Percentiles rank a stretch among this genome's conserved stretches.
phyloP scores from a whole-genome alignment of 768 basidiomycete genomes.

The Phlebiopsis gigantea region DNA sequence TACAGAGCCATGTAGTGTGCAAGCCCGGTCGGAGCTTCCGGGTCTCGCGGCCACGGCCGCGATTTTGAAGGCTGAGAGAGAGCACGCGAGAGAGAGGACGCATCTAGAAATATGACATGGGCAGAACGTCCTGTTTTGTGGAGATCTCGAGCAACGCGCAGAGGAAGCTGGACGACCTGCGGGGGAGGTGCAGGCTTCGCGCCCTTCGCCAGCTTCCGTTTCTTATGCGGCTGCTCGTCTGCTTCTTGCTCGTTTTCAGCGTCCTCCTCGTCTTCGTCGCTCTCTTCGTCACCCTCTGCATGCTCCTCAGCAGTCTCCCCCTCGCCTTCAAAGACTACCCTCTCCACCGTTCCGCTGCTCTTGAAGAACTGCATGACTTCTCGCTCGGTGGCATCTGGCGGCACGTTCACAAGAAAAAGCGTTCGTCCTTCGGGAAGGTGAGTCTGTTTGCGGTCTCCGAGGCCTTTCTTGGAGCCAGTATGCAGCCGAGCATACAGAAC shows the following conservation, averaged over 20 bases:
- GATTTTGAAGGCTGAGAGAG: constrained; percentile 49
- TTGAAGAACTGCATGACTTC: constrained; percentile 79
- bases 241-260: constrained; percentile 28
- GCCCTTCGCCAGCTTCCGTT: constrained; percentile 24
- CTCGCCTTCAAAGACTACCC: constrained; percentile 58
- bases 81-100: constrained; percentile 60
- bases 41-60: constrained; percentile 56
- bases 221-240: constrained; percentile 25
- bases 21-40: constrained; percentile 61
- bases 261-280: no score
- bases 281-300: constrained; percentile 28
- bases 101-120: constrained; percentile 69
- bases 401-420: constrained; percentile 84
- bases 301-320: constrained; percentile 38
- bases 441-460: constrained; percentile 18
- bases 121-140: constrained; percentile 62
- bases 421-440: constrained; percentile 56
- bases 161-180: constrained; percentile 57
- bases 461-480: constrained; percentile 38
- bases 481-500: constrained; percentile 77
- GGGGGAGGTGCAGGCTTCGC: constrained; percentile 31
- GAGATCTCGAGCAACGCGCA: constrained; percentile 44
- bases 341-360: constrained; percentile 70
- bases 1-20: constrained; percentile 66
- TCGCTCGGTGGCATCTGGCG: constrained; percentile 81